phyloP scores from a whole-genome alignment of 225 moss, liverwort and hornwort genomes.

The Asterella californica region DNA sequence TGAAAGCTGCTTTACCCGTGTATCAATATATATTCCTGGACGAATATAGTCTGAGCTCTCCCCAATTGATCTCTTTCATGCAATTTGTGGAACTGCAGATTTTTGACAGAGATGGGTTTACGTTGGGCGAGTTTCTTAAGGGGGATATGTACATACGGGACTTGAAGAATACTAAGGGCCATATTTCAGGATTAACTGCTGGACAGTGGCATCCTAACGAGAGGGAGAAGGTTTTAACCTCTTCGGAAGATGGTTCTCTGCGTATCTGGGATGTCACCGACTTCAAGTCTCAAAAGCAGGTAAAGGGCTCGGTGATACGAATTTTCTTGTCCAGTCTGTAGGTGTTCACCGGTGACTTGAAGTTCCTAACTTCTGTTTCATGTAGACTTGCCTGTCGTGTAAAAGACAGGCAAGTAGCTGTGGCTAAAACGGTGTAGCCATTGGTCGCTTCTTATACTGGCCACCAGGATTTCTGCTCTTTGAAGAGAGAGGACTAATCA shows the following conservation, averaged over 20 bases:
- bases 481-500: neutral
- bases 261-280: conserved; percentile 99
- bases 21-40: too few species aligned
- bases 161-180: conserved; percentile 96
- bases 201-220: conserved; percentile 99
- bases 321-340: neutral
- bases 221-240: conserved; percentile 86
- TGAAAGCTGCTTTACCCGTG: too few species aligned
- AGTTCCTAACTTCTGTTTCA: neutral
- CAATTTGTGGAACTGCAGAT: conserved; percentile 38
- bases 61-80: neutral
- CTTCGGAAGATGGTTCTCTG: conserved; percentile 96
- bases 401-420: neutral
- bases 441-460: neutral
- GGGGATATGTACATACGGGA: conserved; percentile 99
- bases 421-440: neutral
- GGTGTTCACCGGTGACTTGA: neutral
- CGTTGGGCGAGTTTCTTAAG: conserved; percentile 89
- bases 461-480: neutral
- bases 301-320: neutral
- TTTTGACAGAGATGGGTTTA: conserved; percentile 93
- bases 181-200: conserved; percentile 95
- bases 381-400: neutral
- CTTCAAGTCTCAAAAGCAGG: conserved; percentile 97
- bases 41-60: neutral